Conservation (phyloP, 2,329 filamentous ascomycete species). For the Apiospora marii region DNA sequence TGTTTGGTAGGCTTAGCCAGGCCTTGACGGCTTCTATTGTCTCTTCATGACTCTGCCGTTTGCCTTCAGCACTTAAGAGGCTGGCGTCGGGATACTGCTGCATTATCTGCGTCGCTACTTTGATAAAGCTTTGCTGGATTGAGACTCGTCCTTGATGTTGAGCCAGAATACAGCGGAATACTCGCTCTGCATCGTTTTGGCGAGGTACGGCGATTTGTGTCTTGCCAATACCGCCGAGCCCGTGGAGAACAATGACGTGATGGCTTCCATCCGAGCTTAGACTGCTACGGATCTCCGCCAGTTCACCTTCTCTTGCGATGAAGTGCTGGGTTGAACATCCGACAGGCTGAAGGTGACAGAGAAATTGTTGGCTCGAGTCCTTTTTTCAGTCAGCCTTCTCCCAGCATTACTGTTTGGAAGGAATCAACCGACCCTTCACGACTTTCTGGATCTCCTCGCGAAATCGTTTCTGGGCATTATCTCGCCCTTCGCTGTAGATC, state of each 20-base stretch:
- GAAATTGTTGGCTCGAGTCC: conserved; percentile 37
- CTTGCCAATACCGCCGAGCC: conserved; percentile 34
- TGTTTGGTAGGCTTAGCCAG: conserved; percentile 46
- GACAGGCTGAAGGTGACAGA: conserved; percentile 40
- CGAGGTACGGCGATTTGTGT: conserved; percentile 32
- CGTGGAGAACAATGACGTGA: conserved; percentile 30
- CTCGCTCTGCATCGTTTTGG: conserved; percentile 29
- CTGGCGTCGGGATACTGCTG: conserved; percentile 29
- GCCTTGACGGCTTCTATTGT: conserved; percentile 43
- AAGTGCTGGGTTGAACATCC: conserved; percentile 36
- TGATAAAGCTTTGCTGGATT: conserved; percentile 31
- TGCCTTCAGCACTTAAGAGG: conserved; percentile 23
- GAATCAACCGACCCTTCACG: neutral
- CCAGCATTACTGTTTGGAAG: neutral
- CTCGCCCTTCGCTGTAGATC: conserved; percentile 30
- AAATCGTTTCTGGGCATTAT: conserved; percentile 30
- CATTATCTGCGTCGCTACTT: conserved; percentile 29
- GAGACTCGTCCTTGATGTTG: conserved; percentile 30
- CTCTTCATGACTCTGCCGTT: conserved; percentile 33
- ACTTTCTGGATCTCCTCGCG: conserved; percentile 27
- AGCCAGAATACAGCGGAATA: conserved; percentile 32
- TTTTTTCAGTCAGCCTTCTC: conserved; percentile 29
- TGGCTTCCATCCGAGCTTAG: conserved; percentile 38
- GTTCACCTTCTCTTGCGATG: conserved; percentile 42
- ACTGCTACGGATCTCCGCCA: conserved; percentile 39